Evolutionary conservation across 1,139 yeast genomes (phyloP), one percentile per base, ranked within the genome.

Genomic region (Diutina neorugosa): DNA sequence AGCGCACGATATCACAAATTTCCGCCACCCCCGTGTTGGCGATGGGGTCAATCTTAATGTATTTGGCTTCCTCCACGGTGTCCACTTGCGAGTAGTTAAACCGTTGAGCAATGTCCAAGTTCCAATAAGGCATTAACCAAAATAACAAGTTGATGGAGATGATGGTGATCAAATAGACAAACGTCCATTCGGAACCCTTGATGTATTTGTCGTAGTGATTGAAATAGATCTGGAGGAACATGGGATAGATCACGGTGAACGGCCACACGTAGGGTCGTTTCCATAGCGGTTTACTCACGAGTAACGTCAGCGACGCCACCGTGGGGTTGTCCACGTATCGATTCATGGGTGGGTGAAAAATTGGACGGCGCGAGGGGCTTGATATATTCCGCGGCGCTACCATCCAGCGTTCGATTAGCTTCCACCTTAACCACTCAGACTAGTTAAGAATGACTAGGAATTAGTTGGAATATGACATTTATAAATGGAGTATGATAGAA

Each of bases 121-220:
- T 89, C 99, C 99, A 93, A 64, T 86, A 86, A n/a, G 98, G 97
- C 81, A 90, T 81, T 66, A 93, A 78, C 85, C 93, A 80, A 55
- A 93, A 71, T 65, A 93, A 73, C 55, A 84, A 71, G 65, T 93
- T 94, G 54, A 86, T 57, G 7, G 96, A 82, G 37, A 85, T 68
- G 54, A 91, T 76, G 8, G 89, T 68, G 55, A 95, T 86, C 51
- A 89, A 71, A 62, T 82, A 91, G 43, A 93, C 95, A 67, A 88
- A 89, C 0, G 98, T 93, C 89, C 89, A 83, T 69, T 84, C 90
- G 53, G 77, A 70, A 40, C 96, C 96, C 53, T 78, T 84, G 61
- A 93, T 85, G 65, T 88, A 88, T 54, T 70, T 73, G 55, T 93
- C 98, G 67, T 93, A 93, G 56, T 84, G 82, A 56, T 73, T 70